Evolutionary conservation across 1,284 basidiomycete genomes (phyloP), one percentile per base, ranked within the genome.

Genomic region (Schizophyllum commune): DNA sequence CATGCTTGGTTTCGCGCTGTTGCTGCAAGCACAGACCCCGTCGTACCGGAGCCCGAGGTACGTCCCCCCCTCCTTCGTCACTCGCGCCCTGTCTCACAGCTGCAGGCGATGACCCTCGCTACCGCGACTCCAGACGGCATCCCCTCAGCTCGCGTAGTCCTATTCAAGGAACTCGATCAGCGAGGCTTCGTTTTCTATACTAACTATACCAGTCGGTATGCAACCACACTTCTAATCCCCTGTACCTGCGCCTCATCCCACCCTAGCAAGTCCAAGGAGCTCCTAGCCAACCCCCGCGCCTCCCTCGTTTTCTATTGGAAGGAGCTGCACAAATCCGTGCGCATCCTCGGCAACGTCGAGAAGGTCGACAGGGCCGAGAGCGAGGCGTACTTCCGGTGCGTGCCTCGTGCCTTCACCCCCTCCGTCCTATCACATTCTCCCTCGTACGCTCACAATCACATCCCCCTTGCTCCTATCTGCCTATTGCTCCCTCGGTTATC

Each of bases 131-230:
- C 83, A 8, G 65, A 73, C 0, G 91, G 89, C 54, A 82, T 93
- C 63, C 96, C 96, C 17, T 94, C 92, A 11, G 85, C 91, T 3
- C 88, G 96, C 64, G 83, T 94, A 70, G 96, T 98, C 58, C 86
- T 98, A 65, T 86, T 98, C 69, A 98, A 98, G 74, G 85, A 94
- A 68, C 85, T 93, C 68, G 92, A 96, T 75, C 70, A 79, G 22
- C 82, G 78, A 58, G 95, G 96, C 47, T 98, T 99, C 76, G 84
- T 96, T 60, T 98, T 98, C 77, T 99, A 85, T 81, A 96, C 95
- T 47, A 99, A 99, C 77, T 99, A 99, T 78, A 83, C 83, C 47
- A 96, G 94, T 19, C 85, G 96, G 65, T n/a, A n/a, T n/a, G n/a
- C n/a, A n/a, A n/a, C n/a, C n/a, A n/a, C n/a, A n/a, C n/a, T n/a